phyloP scores from a whole-genome alignment of 2,329 filamentous ascomycete species.

The Metarhizium sp. region DNA sequence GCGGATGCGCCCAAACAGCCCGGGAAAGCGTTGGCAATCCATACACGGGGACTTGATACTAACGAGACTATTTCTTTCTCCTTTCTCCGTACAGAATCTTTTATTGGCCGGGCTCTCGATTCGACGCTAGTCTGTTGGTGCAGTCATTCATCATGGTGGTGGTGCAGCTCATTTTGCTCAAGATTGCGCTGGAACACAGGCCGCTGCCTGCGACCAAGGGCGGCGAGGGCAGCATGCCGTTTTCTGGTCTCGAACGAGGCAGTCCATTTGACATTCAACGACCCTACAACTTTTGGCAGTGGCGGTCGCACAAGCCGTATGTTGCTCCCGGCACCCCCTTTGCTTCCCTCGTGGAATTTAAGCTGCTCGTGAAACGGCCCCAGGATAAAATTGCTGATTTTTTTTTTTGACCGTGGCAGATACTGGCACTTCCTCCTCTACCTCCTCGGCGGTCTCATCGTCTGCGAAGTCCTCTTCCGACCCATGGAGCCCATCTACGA shows the following conservation, averaged over 20 bases:
- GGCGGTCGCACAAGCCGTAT: slow-evolving; percentile 60
- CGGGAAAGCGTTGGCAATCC: too few relatives aligned
- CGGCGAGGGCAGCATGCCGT: slow-evolving; percentile 52
- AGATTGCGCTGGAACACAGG: slow-evolving; percentile 60
- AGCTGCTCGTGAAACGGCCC: background rate
- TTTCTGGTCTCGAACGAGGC: slow-evolving; percentile 40
- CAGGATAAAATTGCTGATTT: background rate
- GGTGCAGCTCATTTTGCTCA: slow-evolving; percentile 54
- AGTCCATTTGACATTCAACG: slow-evolving; percentile 33
- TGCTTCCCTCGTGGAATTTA: background rate
- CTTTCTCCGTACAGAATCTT: slow-evolving; percentile 42
- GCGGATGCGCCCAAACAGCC: slow-evolving; percentile 3
- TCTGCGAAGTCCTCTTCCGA: slow-evolving; percentile 58
- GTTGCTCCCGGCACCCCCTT: slow-evolving; percentile 15
- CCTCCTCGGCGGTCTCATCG: slow-evolving; percentile 50
- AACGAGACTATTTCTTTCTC: background rate
- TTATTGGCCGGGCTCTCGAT: slow-evolving; percentile 59
- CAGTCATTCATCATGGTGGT: slow-evolving; percentile 58
- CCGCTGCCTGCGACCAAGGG: slow-evolving; percentile 49
- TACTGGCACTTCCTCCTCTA: slow-evolving; percentile 74
- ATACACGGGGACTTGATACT: background rate
- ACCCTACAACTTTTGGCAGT: slow-evolving; percentile 77
- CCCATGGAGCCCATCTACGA: slow-evolving; percentile 48
- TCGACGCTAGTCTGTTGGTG: slow-evolving; percentile 52
- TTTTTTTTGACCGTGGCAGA: slow-evolving; percentile 15